phyloP scores from a whole-genome alignment of 2,329 filamentous ascomycete genomes.

The Trichoderma harzianum region DNA sequence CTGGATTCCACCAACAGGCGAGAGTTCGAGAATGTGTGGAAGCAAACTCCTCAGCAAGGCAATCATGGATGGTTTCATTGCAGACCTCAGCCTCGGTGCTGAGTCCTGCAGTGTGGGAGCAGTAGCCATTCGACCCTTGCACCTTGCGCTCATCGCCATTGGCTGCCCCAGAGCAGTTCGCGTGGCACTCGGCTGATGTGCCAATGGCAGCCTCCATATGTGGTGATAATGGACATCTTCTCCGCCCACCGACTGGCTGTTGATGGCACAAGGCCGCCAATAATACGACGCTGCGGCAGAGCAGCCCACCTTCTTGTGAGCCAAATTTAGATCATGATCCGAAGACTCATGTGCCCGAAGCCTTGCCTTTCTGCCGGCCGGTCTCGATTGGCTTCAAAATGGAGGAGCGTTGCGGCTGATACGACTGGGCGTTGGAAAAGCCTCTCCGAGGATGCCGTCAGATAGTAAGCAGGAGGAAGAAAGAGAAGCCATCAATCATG shows the following conservation, averaged over 20 bases:
- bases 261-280: constrained; percentile 3
- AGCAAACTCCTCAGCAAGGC: background rate
- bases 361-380: background rate
- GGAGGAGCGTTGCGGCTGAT: background rate
- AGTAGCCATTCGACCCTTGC: background rate
- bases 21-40: background rate
- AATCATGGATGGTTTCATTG: constrained; percentile 3
- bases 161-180: background rate
- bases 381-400: background rate
- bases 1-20: background rate
- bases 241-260: background rate
- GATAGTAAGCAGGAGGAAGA: background rate
- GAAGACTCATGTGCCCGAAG: background rate
- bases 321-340: constrained; percentile 13
- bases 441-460: background rate
- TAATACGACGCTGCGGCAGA: background rate
- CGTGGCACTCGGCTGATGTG: constrained; percentile 3
- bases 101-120: constrained; percentile 13
- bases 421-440: background rate
- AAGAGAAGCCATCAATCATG: background rate
- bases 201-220: background rate
- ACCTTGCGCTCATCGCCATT: background rate
- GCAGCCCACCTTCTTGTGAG: background rate
- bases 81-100: constrained; percentile 14
- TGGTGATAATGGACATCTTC: background rate